Evolutionary conservation across 1,284 basidiomycete genomes (phyloP), one percentile per base, ranked within the genome.

Genomic region (Singerocomus rubriflavus): DNA sequence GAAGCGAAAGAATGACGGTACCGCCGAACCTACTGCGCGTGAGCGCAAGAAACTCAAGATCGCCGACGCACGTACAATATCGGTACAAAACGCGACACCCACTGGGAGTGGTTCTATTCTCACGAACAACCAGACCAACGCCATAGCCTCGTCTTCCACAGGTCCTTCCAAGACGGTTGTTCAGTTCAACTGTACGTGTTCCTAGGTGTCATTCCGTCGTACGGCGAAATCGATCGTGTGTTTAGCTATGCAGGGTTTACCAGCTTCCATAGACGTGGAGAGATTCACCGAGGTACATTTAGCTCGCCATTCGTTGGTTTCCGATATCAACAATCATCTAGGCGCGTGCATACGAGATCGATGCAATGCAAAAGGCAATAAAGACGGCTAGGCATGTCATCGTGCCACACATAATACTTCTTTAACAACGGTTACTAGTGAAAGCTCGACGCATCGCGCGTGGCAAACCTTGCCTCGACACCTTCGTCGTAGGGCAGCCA

Each of bases 401-500:
- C 6, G 3, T 13, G 0, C 9, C 35, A 41, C 2, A 11, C 13
- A 16, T 6, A 8, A 27, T 36, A 2, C 29, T 14, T 34, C 41
- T 13, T 29, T 52, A 41, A 63, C 46, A 2, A 5, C 40, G 14
- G 14, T 29, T 58, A 69, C 16, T 60, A 82, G 81, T 48, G 71
- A 67, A 32, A 81, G 79, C 54, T 81, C 84, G 25, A 89, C 85
- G 0, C 84, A 89, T 53, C 77, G 94, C 50, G 91, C 85, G 1
- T 98, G 94, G 82, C 94, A 98, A 68, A 84, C 88, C 13, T 76
- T 97, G 9, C 94, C 94, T 10, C 79, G 94, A 21, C 91, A 94
- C 65, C 75, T 98, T 12, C 80, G 94, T 25, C 80, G 94, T 30
- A 78, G 94, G 60, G 93, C 94, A 10, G 94, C 94, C 1, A 94